These are phyloP conservation scores for Lactarius pseudohatsudake DNA, from an alignment of 768 basidiomycete species.

Conservation along the genomic window DNA sequence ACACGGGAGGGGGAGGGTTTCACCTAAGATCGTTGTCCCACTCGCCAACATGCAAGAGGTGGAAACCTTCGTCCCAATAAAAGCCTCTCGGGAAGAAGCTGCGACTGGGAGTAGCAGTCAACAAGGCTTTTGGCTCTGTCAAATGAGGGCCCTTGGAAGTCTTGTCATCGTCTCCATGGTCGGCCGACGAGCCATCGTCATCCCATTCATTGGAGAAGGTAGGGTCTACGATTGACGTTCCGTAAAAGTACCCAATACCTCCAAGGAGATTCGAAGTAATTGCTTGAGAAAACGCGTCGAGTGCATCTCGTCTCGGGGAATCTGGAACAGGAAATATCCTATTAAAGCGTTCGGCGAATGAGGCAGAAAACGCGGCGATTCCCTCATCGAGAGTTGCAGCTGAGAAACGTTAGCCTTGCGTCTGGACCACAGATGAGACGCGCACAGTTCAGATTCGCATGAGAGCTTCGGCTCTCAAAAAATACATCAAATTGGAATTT, in stretches of 20 bases:
- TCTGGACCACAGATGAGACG: neutral
- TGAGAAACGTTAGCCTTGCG: slow-evolving; percentile 34
- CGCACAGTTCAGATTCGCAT: slow-evolving; percentile 65
- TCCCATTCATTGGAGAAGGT: slow-evolving; percentile 93
- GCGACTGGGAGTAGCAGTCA: slow-evolving; percentile 93
- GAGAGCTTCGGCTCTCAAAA: slow-evolving; percentile 74
- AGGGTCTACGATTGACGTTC: slow-evolving; percentile 81
- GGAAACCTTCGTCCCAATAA: slow-evolving; percentile 99
- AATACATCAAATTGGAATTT: slow-evolving; percentile 87
- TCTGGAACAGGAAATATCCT: slow-evolving; percentile 65
- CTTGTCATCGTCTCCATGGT: slow-evolving; percentile 45
- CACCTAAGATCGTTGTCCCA: slow-evolving; percentile 91
- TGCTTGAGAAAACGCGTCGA: slow-evolving; percentile 78
- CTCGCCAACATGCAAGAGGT: slow-evolving; percentile 84
- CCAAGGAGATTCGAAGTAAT: slow-evolving; percentile 91
- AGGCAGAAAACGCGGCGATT: slow-evolving; percentile 59
- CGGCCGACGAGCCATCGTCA: slow-evolving; percentile 49
- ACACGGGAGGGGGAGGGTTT: neutral
- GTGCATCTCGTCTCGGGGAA: slow-evolving; percentile 47
- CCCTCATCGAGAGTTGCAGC: slow-evolving; percentile 67
- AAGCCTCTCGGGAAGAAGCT: slow-evolving; percentile 98
- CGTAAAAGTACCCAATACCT: slow-evolving; percentile 94
- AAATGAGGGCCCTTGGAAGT: slow-evolving; percentile 54
- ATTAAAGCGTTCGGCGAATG: slow-evolving; percentile 68
- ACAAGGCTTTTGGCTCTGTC: slow-evolving; percentile 70